Conservation (phyloP, 2,329 filamentous ascomycete species). For the Ceratocystis ficicola region DNA sequence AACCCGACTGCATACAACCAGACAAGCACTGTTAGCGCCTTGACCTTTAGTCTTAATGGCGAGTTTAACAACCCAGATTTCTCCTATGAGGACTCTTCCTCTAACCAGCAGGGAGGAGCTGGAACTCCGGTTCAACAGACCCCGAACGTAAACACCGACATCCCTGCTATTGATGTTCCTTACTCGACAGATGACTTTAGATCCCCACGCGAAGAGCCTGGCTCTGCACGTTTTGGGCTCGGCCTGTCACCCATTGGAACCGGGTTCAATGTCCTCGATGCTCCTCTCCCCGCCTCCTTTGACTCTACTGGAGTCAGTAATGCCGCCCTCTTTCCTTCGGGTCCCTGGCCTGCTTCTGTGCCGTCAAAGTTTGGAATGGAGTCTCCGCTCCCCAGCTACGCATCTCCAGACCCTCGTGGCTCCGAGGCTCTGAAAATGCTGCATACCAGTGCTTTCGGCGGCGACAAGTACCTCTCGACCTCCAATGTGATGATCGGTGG, state of each 20-base stretch:
- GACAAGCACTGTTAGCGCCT: conserved; percentile 51
- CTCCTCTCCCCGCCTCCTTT: conserved; percentile 84
- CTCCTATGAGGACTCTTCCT: conserved; percentile 32
- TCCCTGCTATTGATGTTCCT: conserved; percentile 48
- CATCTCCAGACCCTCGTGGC: conserved; percentile 45
- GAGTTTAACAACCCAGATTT: conserved; percentile 33
- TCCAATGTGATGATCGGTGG: conserved; percentile 33
- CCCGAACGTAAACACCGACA: conserved; percentile 45
- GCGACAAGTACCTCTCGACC: conserved; percentile 42
- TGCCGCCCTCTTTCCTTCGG: conserved; percentile 64
- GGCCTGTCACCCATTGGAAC: conserved; percentile 66
- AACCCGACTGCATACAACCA: conserved; percentile 37
- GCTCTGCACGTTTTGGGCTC: conserved; percentile 38
- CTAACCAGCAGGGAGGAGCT: not conserved
- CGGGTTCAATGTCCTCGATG: conserved; percentile 79
- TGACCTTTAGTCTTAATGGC: conserved; percentile 46
- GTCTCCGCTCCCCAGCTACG: conserved; percentile 59
- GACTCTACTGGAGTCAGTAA: conserved; percentile 93
- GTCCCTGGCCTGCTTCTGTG: conserved; percentile 81
- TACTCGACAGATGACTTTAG: conserved; percentile 56
- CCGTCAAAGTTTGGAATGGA: conserved; percentile 86
- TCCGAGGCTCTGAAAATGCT: conserved; percentile 53
- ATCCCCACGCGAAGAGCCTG: conserved; percentile 63
- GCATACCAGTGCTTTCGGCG: conserved; percentile 53
- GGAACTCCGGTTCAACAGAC: conserved; percentile 32